Conservation (phyloP, 2,329 filamentous ascomycete species). For the Cadophora gregata region DNA sequence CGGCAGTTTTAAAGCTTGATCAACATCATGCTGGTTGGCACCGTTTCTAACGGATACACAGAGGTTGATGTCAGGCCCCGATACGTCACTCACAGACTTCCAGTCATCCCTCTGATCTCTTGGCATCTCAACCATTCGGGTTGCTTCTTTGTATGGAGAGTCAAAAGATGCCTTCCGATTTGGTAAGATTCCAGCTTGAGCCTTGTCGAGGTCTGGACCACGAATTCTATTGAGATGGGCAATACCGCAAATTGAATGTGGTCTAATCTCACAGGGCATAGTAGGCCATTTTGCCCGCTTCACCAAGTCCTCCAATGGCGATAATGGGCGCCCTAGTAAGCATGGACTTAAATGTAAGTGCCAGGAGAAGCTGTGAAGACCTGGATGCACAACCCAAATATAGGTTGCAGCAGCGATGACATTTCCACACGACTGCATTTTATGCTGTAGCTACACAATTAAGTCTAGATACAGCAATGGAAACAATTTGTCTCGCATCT, state of each 20-base stretch:
- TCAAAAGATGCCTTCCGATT: background rate
- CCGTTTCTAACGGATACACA: background rate
- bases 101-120: background rate
- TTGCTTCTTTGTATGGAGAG: background rate
- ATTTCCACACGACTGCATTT: background rate
- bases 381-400: slow-evolving; percentile 44
- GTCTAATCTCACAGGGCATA: slow-evolving; percentile 11
- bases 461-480: background rate
- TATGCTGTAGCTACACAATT: no score
- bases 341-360: background rate
- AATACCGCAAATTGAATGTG: slow-evolving; percentile 32
- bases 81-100: background rate
- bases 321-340: slow-evolving; percentile 60
- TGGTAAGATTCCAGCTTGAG: slow-evolving; percentile 32
- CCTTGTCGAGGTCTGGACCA: slow-evolving; percentile 28
- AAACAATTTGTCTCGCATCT: background rate
- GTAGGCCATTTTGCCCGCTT: slow-evolving; percentile 63
- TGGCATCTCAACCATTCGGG: background rate
- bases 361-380: background rate
- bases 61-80: background rate
- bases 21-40: background rate
- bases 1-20: slow-evolving; percentile 28
- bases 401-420: slow-evolving; percentile 48
- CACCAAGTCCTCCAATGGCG: slow-evolving; percentile 66
- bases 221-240: slow-evolving; percentile 30